A percentile compares a stretch with the other conserved stretches of the same genome.
Evolutionary conservation across 2,329 filamentous ascomycete species (phyloP).

Genomic region (Ophiostoma ulmi): DNA sequence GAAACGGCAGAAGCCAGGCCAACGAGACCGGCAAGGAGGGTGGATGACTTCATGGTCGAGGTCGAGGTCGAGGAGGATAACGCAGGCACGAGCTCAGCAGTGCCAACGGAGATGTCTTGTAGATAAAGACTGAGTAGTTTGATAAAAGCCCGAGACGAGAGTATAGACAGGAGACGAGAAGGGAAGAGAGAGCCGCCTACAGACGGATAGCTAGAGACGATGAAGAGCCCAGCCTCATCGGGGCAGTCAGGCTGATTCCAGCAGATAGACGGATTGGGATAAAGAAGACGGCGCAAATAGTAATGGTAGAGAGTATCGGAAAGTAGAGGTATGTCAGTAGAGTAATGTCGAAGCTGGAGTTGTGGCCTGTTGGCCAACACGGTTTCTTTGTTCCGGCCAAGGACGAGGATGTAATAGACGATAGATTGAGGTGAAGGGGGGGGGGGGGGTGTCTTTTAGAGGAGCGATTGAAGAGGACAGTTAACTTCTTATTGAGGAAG

Average conservation of each 20-base stretch:
- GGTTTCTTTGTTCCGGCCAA: constrained; percentile 8
- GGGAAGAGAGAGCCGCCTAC: background rate
- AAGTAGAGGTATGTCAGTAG: background rate
- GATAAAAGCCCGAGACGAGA: background rate
- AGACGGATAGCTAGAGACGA: background rate
- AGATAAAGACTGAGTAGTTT: background rate
- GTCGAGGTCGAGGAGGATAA: background rate
- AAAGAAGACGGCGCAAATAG: background rate
- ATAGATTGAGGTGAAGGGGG: constrained; percentile 4
- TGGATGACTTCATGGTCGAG: constrained; percentile 45
- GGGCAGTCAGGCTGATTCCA: constrained; percentile 12
- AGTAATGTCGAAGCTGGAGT: background rate
- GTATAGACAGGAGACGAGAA: background rate
- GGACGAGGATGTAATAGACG: background rate
- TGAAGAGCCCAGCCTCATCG: constrained; percentile 1
- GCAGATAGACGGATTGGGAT: constrained; percentile 15
- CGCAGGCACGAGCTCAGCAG: constrained; percentile 19
- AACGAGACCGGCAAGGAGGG: constrained; percentile 49
- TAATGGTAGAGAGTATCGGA: background rate
- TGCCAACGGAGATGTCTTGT: background rate
- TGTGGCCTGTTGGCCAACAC: constrained; percentile 14
- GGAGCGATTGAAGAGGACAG: constrained; percentile 8
- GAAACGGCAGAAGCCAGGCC: constrained; percentile 45
- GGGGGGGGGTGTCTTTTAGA: background rate
- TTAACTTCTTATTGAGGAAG: background rate